Base-by-base conservation (phyloP, 257 asterid species). In the Nicotiana benthamiana region DNA sequence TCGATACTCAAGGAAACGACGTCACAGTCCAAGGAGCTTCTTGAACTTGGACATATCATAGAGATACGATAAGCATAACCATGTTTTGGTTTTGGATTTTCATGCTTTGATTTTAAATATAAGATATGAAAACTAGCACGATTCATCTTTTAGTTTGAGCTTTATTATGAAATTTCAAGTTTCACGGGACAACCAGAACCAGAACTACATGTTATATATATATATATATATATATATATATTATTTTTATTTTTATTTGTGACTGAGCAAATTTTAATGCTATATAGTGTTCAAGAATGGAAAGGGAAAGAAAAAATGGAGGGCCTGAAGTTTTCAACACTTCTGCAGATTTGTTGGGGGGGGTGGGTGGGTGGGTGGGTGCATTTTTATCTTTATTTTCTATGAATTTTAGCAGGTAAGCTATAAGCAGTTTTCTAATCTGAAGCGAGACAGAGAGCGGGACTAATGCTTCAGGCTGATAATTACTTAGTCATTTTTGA, bases 271-370 rank as follows among this genome's bases (percentile, higher is more conserved):
- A 12, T 10, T 24, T 24, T 63, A 27, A 27, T 5, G 59, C 56
- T 36, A 22, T 67, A 67, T 36, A 26, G n/a, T 68, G 76, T 68
- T 68, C 12, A 70, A 70, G 77, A 70, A 70, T 70, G 59, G 34
- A 22, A 70, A 70, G 36, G 59, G 13, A 43, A 70, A 70, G 34
- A 43, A 43, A 57, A 40, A 36, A 27, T 36, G 59, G 59, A 3
- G 18, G 57, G 3, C 26, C n/a, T 59, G 11, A 27, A 27, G 20
- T 27, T 43, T 63, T 63, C 70, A 63, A 15, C 70, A 27, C 43
- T 63, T 63, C 0, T 2, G 40, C 1, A 36, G 70, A 27, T 26
- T n/a, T n/a, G n/a, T n/a, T n/a, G n/a, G n/a, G n/a, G n/a, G n/a
- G n/a, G n/a, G n/a, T n/a, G n/a, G n/a, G n/a, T n/a, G n/a, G n/a